Evolutionary conservation across 257 asterid species (phyloP), one percentile per base, ranked within the genome.

Genomic region (Parsonsia alboflavescens): DNA sequence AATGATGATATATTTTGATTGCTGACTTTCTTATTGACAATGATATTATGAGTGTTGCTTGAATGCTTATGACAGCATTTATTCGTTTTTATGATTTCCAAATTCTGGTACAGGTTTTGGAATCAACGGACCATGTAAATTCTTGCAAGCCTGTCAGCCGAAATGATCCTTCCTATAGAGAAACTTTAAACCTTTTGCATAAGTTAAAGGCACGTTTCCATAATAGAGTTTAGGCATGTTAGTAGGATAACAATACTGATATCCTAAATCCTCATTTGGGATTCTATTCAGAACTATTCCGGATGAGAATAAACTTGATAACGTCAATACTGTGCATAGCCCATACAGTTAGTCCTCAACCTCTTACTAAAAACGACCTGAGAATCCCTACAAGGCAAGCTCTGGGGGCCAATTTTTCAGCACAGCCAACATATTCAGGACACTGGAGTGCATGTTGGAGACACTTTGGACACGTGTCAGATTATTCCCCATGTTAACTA

Each of bases 121-220:
- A 94, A 82, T 90, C 99, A 44, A 92, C 97, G 1, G 99, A 92
- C 86, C 99, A 94, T 86, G 83, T 94, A 66, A 94, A 94, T 82
- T 92, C 97, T 71, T 94, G 99, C 88, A 94, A 94, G 88, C 99
- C 99, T 52, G 69, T 94, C 72, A 87, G 87, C 86, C 92, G 93
- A 42, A 56, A 79, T 0, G 99, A 94, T 75, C 97, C 98, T 76
- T 92, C 99, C 36, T 94, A 94, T 78, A 87, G 82, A 82, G 96
- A 94, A 75, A 92, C 97, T 26, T 67, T 92, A 77, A 91, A 92
- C 73, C 91, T 94, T 75, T 73, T 94, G 82, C 89, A 84, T 49
- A 94, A 88, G 86, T 81, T 94, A 83, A 94, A 84, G 83, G 85
- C 86, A 71, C 91, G 82, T 74, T 58, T 54, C 53, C 63, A 78